Evolutionary conservation across 805 yeast species (phyloP).

Genomic region (Ogataea trehalophila): DNA sequence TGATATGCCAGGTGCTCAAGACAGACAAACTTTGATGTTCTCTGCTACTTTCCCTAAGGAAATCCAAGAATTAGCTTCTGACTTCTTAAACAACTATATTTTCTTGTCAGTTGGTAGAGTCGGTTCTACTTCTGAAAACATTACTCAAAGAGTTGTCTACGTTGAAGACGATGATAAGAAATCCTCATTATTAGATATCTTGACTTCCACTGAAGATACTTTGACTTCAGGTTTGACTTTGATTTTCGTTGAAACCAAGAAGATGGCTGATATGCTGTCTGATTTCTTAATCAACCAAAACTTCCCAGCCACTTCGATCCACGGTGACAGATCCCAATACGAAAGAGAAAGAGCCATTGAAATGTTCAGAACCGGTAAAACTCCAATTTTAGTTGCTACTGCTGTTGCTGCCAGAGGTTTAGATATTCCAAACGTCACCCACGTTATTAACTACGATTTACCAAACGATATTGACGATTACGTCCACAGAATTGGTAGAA

Average conservation of each 20-base stretch:
- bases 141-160: conserved; percentile 86
- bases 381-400: conserved; percentile 95
- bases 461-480: conserved; percentile 98
- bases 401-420: conserved; percentile 99
- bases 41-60: conserved; percentile 99
- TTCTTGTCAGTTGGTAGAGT: conserved; percentile 98
- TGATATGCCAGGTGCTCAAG: conserved; percentile 90
- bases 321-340: conserved; percentile 97
- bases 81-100: conserved; percentile 91
- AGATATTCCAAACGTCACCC: conserved; percentile 98
- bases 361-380: conserved; percentile 85
- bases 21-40: conserved; percentile 97
- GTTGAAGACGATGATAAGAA: conserved; percentile 94
- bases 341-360: conserved; percentile 98
- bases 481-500: conserved; percentile 99
- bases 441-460: conserved; percentile 94
- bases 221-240: conserved; percentile 69
- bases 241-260: conserved; percentile 96
- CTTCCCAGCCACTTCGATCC: conserved; percentile 97
- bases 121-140: conserved; percentile 98
- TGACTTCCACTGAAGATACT: conserved; percentile 63
- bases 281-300: conserved; percentile 85
- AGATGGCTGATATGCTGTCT: conserved; percentile 95
- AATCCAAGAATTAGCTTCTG: conserved; percentile 95
- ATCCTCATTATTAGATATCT: conserved; percentile 82